Evolutionary conservation across 768 basidiomycete genomes (phyloP).

Genomic region (Suillus ampliporus): DNA sequence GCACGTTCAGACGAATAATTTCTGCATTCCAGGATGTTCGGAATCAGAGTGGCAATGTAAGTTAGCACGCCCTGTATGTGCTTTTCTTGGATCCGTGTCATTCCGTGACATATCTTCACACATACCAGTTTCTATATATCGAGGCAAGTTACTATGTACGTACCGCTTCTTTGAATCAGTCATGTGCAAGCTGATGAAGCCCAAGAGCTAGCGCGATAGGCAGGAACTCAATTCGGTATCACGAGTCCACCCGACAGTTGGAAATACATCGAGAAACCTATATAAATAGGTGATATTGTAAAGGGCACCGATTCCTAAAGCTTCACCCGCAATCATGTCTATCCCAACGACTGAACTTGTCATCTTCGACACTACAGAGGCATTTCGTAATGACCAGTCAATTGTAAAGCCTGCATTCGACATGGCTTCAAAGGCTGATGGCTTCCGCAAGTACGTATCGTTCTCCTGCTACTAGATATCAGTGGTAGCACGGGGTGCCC

Average conservation of each 20-base stretch:
- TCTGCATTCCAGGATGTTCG: background rate
- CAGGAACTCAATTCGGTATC: background rate
- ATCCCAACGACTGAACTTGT: slow-evolving; percentile 29
- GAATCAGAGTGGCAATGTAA: too few species aligned
- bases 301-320: background rate
- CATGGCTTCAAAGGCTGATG: slow-evolving; percentile 15
- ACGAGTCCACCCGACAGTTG: background rate
- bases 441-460: slow-evolving; percentile 21
- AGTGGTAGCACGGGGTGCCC: background rate
- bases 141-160: too few species aligned
- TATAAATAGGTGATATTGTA: background rate
- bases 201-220: too few species aligned
- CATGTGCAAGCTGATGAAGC: too few species aligned
- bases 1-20: background rate
- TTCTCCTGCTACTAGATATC: background rate
- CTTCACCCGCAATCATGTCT: slow-evolving; percentile 10
- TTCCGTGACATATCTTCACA: too few species aligned
- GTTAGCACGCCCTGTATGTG: too few species aligned
- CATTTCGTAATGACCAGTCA: slow-evolving; percentile 13
- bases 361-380: slow-evolving; percentile 23
- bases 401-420: slow-evolving; percentile 15
- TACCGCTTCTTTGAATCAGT: too few species aligned
- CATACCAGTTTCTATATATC: too few species aligned
- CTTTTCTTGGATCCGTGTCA: too few species aligned
- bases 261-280: slow-evolving; percentile 1